These are phyloP conservation scores for Alternaria sp. DNA, from an alignment of 2,329 filamentous ascomycete species.

Conservation along the genomic window DNA sequence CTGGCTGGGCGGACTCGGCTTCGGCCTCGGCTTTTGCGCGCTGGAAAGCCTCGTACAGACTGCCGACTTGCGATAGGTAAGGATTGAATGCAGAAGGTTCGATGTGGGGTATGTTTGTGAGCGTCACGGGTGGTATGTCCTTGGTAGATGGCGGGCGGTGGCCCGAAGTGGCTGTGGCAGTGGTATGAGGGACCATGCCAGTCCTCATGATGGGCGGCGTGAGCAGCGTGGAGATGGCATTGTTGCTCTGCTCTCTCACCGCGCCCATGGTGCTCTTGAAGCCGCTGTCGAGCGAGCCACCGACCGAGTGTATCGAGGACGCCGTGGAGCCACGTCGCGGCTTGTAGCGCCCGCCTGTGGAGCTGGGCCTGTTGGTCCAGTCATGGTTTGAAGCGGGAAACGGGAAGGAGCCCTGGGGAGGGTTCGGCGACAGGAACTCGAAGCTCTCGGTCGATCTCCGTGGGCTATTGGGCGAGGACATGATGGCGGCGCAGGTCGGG, in stretches of 20 bases:
- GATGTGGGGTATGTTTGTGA: conserved; percentile 86
- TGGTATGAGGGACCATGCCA: conserved; percentile 80
- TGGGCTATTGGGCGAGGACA: conserved; percentile 52
- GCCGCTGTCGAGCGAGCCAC: conserved; percentile 80
- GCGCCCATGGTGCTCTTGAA: conserved; percentile 65
- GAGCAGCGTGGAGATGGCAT: conserved; percentile 94
- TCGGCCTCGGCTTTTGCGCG: conserved; percentile 81
- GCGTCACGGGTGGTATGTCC: conserved; percentile 91
- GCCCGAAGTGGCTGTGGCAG: conserved; percentile 71
- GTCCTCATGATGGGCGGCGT: conserved; percentile 90
- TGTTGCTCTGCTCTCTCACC: conserved; percentile 79
- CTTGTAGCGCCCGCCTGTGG: conserved; percentile 57
- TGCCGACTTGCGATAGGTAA: conserved; percentile 85
- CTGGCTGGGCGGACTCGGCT: conserved; percentile 61
- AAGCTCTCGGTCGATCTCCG: conserved; percentile 60
- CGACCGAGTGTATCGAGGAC: conserved; percentile 87
- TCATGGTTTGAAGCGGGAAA: conserved; percentile 68
- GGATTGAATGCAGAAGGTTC: conserved; percentile 81
- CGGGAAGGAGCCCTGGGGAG: conserved; percentile 58
- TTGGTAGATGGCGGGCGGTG: conserved; percentile 84
- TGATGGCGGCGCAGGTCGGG: conserved; percentile 42
- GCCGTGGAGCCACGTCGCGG: conserved; percentile 81
- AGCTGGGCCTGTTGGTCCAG: conserved; percentile 55
- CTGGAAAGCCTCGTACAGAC: conserved; percentile 87
- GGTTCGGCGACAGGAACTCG: conserved; percentile 55